Evolutionary conservation across 2,329 filamentous ascomycete species (phyloP).

Genomic region (Colletotrichum orchidophilum): DNA sequence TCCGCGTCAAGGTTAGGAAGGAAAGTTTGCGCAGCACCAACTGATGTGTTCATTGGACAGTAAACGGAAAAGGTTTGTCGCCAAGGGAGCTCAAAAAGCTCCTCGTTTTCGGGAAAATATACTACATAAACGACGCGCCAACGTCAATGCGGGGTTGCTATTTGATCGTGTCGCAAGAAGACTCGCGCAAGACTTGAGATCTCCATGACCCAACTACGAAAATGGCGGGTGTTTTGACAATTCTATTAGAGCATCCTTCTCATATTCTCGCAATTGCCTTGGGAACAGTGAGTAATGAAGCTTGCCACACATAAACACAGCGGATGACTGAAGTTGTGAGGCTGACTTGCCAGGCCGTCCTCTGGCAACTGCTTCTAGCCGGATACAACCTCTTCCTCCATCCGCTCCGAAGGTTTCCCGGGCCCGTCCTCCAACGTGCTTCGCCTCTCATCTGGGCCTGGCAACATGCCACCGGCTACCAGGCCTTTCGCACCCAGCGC

Average conservation of each 20-base stretch:
- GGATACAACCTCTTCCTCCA: slow-evolving; percentile 46
- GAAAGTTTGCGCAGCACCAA: neutral
- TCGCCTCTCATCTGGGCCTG: slow-evolving; percentile 10
- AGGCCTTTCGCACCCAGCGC: slow-evolving; percentile 9
- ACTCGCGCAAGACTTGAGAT: neutral
- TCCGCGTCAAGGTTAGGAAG: neutral
- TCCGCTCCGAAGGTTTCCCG: slow-evolving; percentile 44
- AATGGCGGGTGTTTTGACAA: neutral
- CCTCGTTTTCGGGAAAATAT: neutral
- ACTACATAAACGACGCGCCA: neutral
- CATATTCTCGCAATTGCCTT: slow-evolving; percentile 3
- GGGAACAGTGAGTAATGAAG: neutral
- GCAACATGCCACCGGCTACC: slow-evolving; percentile 7
- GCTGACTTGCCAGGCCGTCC: slow-evolving; percentile 9
- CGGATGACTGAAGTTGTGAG: neutral
- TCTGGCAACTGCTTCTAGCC: slow-evolving; percentile 25
- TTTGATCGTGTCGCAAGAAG: neutral
- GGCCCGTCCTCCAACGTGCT: slow-evolving; percentile 36
- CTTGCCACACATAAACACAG: neutral
- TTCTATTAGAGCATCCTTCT: neutral
- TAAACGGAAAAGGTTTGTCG: neutral
- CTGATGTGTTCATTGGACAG: neutral
- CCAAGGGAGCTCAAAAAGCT: neutral
- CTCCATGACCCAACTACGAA: neutral
- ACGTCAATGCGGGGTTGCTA: neutral